phyloP scores from a whole-genome alignment of 768 basidiomycete genomes.

The Dacryopinax spathularia region DNA sequence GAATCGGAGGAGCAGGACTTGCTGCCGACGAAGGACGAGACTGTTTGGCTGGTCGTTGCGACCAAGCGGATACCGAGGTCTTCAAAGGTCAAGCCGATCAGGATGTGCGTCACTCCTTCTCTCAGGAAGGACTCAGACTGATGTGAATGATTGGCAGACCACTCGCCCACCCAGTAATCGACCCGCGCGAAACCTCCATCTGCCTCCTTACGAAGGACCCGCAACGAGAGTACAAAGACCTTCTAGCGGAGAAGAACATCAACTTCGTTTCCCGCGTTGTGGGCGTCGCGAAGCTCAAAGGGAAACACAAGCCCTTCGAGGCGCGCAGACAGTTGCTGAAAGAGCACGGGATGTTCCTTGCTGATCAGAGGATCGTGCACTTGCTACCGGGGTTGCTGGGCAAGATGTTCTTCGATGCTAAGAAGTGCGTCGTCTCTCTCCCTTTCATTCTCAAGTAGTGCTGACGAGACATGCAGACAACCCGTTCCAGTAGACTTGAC shows the following conservation, averaged over 20 bases:
- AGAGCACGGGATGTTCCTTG: slow-evolving; percentile 85
- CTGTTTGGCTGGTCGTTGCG: slow-evolving; percentile 78
- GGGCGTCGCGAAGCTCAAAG: slow-evolving; percentile 80
- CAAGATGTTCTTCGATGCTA: slow-evolving; percentile 81
- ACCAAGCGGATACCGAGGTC: slow-evolving; percentile 69
- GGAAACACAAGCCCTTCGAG: slow-evolving; percentile 78
- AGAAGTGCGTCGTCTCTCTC: slow-evolving; percentile 52
- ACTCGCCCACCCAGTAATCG: slow-evolving; percentile 66
- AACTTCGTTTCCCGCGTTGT: slow-evolving; percentile 87
- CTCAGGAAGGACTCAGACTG: not conserved
- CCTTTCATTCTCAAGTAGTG: not conserved
- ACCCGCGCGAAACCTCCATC: slow-evolving; percentile 63
- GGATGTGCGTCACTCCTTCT: slow-evolving; percentile 66
- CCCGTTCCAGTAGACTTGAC: slow-evolving; percentile 87
- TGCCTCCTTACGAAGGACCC: slow-evolving; percentile 94
- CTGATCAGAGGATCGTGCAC: slow-evolving; percentile 82
- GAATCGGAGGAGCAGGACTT: slow-evolving; percentile 47
- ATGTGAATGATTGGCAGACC: slow-evolving; percentile 38
- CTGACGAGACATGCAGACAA: slow-evolving; percentile 41
- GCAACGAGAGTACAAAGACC: slow-evolving; percentile 90
- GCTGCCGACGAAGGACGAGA: slow-evolving; percentile 61
- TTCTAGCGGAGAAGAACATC: slow-evolving; percentile 60
- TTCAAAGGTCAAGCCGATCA: slow-evolving; percentile 63
- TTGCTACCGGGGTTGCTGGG: slow-evolving; percentile 77
- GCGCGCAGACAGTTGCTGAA: slow-evolving; percentile 68